These are phyloP conservation scores for Inonotus hispidus DNA, from an alignment of 1,284 basidiomycete species.

Conservation along the genomic window DNA sequence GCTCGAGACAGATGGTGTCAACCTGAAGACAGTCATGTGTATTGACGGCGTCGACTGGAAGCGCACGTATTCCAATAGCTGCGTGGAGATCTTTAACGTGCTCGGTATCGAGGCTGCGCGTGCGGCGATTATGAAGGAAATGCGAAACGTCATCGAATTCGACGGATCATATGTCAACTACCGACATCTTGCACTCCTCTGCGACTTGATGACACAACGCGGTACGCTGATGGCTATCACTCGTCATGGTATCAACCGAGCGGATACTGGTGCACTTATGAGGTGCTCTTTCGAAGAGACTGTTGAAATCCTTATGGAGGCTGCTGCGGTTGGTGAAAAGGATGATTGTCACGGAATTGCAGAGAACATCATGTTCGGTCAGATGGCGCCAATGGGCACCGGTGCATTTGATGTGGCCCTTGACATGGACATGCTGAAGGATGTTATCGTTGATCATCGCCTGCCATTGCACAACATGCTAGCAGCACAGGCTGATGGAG, in stretches of 20 bases:
- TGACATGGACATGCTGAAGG: conserved; percentile 98
- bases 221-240: conserved; percentile 98
- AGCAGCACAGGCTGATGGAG: conserved; percentile 74
- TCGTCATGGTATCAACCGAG: conserved; percentile 97
- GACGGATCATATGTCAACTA: conserved; percentile 99
- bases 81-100: conserved; percentile 94
- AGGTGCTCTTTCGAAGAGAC: conserved; percentile 99
- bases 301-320: conserved; percentile 98
- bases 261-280: conserved; percentile 96
- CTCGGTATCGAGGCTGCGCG: conserved; percentile 98
- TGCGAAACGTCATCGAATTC: conserved; percentile 94
- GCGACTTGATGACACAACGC: conserved; percentile 98
- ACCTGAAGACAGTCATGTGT: conserved; percentile 90
- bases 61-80: conserved; percentile 95
- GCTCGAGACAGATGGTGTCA: conserved; percentile 95
- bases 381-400: conserved; percentile 98
- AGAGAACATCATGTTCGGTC: conserved; percentile 97
- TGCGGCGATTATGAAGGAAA: conserved; percentile 88
- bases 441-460: conserved; percentile 96
- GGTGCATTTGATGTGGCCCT: conserved; percentile 94
- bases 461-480: conserved; percentile 86
- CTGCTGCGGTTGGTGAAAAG: conserved; percentile 95
- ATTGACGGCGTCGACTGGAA: conserved; percentile 92
- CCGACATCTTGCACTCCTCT: conserved; percentile 91
- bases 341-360: conserved; percentile 98